Evolutionary conservation across 2,329 filamentous ascomycete species (phyloP), one percentile per base, ranked within the genome.

Genomic region (Ophiostoma perfectum): DNA sequence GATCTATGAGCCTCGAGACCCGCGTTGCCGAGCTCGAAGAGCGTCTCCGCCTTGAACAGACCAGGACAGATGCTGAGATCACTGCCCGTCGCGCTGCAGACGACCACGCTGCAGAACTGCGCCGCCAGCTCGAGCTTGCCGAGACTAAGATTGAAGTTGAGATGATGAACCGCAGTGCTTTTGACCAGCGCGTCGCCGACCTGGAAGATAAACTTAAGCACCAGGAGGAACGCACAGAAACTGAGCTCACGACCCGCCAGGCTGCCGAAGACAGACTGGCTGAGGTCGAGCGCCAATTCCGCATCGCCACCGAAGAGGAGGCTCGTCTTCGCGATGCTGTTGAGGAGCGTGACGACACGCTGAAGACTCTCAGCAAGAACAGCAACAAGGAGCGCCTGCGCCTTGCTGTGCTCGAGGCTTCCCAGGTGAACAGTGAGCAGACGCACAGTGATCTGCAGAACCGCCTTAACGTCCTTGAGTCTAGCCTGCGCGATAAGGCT

Each of bases 261-360:
- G 82, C 86, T 45, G 88, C 88, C 0, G 90, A 93, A 75, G 90
- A 93, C 74, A 86, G 86, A 70, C 80, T 92, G 14, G 85, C 88
- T 5, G 90, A 93, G 75, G 83, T 88, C n/a, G 88, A 93, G 77
- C 83, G 87, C 67, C 83, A 89, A 36, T 82, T 92, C 39, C 85
- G 86, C 69, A 84, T 88, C 71, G 85, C 89, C 5, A 86, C 89
- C n/a, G 88, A 92, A 74, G 89, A 93, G 75, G 88, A 90, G 72
- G 84, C 84, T 71, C 84, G 88, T 67, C 83, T 93, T 5, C 83
- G 88, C 39, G 84, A 88, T 69, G 83, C 86, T 52, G 79, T 90
- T 64, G 88, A 91, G 58, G 88, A 92, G 73, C 88, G 86, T 72
- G 86, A 92, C n/a, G 81, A 86, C 66, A 86, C 85, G 76, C 81